Evolutionary conservation across 2,329 filamentous ascomycete genomes (phyloP), one percentile per base, ranked within the genome.

Genomic region (Epichloe sibirici): DNA sequence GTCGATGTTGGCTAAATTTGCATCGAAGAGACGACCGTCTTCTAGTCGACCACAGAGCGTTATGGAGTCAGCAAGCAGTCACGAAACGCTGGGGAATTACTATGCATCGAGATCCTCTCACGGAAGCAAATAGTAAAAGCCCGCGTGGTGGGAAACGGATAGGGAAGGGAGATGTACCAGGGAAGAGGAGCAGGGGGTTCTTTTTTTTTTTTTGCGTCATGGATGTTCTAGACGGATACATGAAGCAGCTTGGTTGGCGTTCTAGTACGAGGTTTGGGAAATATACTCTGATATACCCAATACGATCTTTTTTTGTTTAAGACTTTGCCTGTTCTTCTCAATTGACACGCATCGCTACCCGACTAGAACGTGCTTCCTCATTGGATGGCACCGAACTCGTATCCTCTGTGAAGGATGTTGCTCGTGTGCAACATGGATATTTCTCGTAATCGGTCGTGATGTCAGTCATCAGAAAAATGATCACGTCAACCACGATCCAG

Each of bases 1-100:
- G 9, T 64, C 65, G 5, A 60, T 71, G 42, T 52, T 72, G 15
- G 60, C 66, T 31, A 65, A 63, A 40, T 64, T 73, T 55, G 21
- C 47, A 21, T 65, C 65, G 7, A 62, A 59, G 37, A 65, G 66
- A 35, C 64, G 62, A 55, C 56, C 57, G 38, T 60, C 57, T 55
- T 60, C 56, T 55, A 58, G 58, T 42, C 61, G 67, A 51, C 62
- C 66, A 44, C 53, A 59, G 17, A 71, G 69, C 47, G 57, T 67
- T 35, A 61, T 65, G 4, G 65, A 64, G 11, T 68, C 65, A 49
- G 60, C 60, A 38, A 62, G 63, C 53, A 69, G 65, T 46, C 61
- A 57, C 35, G 64, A 66, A 45, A 60, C 60, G 6, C 55, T 57
- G 21, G 45, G 56, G 21, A 25, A 38, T 3, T 21, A 28, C 6